Evolutionary conservation across 768 basidiomycete species (phyloP), one percentile per base, ranked within the genome.

Genomic region (Mycena latifolia): DNA sequence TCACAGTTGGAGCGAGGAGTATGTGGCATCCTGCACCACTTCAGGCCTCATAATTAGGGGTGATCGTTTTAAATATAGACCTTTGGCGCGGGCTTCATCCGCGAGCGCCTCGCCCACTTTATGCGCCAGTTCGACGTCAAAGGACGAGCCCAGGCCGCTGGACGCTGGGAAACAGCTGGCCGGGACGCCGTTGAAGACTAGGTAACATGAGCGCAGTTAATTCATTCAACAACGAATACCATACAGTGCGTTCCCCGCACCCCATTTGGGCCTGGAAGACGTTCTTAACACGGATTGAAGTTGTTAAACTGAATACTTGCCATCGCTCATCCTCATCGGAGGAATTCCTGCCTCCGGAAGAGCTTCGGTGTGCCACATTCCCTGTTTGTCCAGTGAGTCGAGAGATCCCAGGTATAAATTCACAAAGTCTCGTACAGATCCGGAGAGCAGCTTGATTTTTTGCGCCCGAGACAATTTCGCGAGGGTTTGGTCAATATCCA

Each of bases 1-100:
- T 90, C 67, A 88, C 84, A 1, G 89, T 90, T 2, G 89, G 89
- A 1, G 82, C 89, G n/a, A 90, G 81, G 0, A 88, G 76, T 35
- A 88, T 79, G 71, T 85, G 82, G 17, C 72, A 72, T 39, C 82
- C 83, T 83, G 29, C 1, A 33, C n/a, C 9, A 7, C 37, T 14
- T 56, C 46, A 61, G 48, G 29, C 41, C 20, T 7, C 25, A 60
- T 24, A 17, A 17, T 7, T 18, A 24, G 33, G 27, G 35, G 35
- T 18, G 29, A 17, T 10, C 22, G 33, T n/a, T n/a, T n/a, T n/a
- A n/a, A n/a, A n/a, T n/a, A 43, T 31, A 60, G 69, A 76, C 85
- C 80, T 75, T 87, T 85, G 12, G 85, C 85, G 11, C 82, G 77
- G 52, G 80, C 78, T 72, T 89, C 88, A 25, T 87, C 84, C 3